Base-by-base conservation (phyloP, 1,139 yeast species). In the Taphrina wiesneri region DNA sequence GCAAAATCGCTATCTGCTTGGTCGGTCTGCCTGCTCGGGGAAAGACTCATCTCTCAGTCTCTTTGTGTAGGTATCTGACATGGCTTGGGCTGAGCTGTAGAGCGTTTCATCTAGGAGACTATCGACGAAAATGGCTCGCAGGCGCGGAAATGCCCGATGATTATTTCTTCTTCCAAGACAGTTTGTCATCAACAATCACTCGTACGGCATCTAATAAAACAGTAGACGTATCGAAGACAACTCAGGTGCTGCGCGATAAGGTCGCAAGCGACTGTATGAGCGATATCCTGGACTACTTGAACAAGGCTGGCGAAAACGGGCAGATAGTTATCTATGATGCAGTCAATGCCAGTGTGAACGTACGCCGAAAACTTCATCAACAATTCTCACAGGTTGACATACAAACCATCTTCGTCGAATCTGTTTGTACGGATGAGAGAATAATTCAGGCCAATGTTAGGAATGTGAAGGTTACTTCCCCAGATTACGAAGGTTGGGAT, bases 1-100 rank as follows among this genome's bases (percentile, higher is more conserved):
- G 99, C 28, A 90, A 91, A 74, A 86, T 93, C 64, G 86, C 96
- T 73, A 87, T 93, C 68, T 90, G 88, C 11, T 81, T 93, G 71
- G 96, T 90, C 5, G 99, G 99, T 0, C 81, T 92, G 69, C 99
- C 99, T 0, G 99, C 97, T 0, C 82, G 99, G 65, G 98, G 99
- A 5, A 93, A 93, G 75, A 93, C 99, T 63, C 93, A 92, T 75
- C 82, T 92, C 67, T 88, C 97, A 6, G 98, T 92, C 28, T 87
- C 96, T 13, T 81, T 93, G 69, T 91, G 97, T 0, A 82, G 99
- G 68, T 93, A 92, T 75, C 81, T 95, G 70, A 82, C 97, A 71
- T 93, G 99, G 82, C 80, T 93, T 49, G 99, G 99, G 4, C 98
- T 93, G 28, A 87, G 90, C 73, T 87, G 97, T 0, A 92, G 89